Evolutionary conservation across 139 green algal genomes (phyloP), one percentile per base, ranked within the genome.

Genomic region (Tetradesmus lagerheimii): DNA sequence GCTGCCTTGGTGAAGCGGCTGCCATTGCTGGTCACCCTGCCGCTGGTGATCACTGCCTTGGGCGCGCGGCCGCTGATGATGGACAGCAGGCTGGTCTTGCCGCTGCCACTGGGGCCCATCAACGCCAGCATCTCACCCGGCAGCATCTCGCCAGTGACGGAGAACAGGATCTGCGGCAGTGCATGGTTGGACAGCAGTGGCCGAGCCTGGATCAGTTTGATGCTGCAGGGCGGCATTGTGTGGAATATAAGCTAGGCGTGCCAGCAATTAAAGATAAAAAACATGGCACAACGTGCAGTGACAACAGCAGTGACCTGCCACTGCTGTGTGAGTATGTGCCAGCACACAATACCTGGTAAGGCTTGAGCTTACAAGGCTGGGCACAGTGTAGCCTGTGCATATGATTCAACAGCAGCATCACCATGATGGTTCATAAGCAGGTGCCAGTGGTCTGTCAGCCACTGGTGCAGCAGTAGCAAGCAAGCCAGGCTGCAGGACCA

Each of bases 81-180:
- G 20, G 91, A 95, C 43, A 98, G 91, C 77, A 99, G 93, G 1
- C 91, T 94, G 31, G 95, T 98, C 91, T 99, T 99, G 83, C 96
- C 97, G 50, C 85, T 93, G 35, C 96, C 96, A 67, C 62, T 92
- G 25, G 96, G 96, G 4, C 96, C 95, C 92, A 94, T 94, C 53
- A 95, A 87, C 18, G 92, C 93, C 75, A 95, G 80, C 79, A 95
- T 74, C 91, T 94, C 92, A 39, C 92, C 92, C 23, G 93, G 93
- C 29, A 83, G 31, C 78, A 94, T 91, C n/a, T 80, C 67, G 12
- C 93, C 93, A 9, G 83, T 88, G 34, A 95, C 84, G 80, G 43
- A 39, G 87, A 81, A 83, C 67, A 95, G 88, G 66, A 95, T 93
- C 89, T 94, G 92, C 4, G 41, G 53, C 43, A 50, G 43, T 8